Evolutionary conservation across 169 alveolate species (phyloP).

Genomic region (Babesia ovata): DNA sequence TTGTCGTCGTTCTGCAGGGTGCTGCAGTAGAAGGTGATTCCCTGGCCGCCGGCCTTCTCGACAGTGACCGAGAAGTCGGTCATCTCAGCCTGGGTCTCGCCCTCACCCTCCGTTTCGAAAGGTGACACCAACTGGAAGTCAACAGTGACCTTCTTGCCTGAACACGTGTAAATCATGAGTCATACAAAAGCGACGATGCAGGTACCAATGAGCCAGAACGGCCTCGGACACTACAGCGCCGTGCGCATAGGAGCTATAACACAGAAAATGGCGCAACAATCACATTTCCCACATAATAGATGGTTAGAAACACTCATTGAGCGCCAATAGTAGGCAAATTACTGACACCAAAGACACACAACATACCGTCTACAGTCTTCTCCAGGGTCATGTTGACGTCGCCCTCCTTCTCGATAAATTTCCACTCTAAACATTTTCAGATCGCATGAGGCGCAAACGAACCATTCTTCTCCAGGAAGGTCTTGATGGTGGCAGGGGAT

Average conservation of each 20-base stretch:
- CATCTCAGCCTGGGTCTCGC: conserved; percentile 85
- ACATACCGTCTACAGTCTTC: conserved; percentile 79
- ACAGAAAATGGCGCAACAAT: too few species aligned
- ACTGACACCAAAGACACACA: background rate
- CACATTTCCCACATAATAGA: too few species aligned
- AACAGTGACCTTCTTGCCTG: conserved; percentile 73
- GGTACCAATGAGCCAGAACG: too few species aligned
- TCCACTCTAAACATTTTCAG: conserved; percentile 70
- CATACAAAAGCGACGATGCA: too few species aligned
- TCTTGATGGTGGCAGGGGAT: conserved; percentile 76
- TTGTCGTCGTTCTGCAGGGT: conserved; percentile 84
- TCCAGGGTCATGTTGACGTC: conserved; percentile 83
- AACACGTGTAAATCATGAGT: background rate
- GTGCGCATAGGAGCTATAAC: too few species aligned
- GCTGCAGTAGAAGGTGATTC: conserved; percentile 85
- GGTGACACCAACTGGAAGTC: conserved; percentile 84
- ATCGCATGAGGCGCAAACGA: background rate
- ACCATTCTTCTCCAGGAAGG: conserved; percentile 72
- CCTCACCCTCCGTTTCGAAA: conserved; percentile 85
- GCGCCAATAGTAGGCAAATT: background rate
- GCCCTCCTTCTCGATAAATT: conserved; percentile 80
- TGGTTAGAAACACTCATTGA: background rate
- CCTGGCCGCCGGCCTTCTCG: conserved; percentile 78
- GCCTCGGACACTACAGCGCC: too few species aligned
- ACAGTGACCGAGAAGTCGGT: conserved; percentile 88